Evolutionary conservation across 345 rosid species (phyloP), one percentile per base, ranked within the genome.

Genomic region (Rhizophora apiculata): DNA sequence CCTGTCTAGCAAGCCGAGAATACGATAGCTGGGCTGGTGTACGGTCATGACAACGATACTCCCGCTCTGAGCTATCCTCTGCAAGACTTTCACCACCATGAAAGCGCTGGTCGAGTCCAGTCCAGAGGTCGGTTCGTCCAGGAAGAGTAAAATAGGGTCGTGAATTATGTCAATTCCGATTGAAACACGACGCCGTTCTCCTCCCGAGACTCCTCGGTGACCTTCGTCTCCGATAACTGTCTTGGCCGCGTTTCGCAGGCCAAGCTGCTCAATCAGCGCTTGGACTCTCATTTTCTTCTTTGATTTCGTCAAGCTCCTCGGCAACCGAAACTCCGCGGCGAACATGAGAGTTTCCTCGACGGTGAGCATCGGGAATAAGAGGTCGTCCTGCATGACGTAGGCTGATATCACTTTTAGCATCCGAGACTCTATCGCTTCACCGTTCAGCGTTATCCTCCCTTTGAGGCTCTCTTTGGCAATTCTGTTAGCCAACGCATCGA

Each of bases 91-190:
- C n/a, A 95, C 97, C 53, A 94, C 98, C 97, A 88, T 89, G 79
- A 76, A 91, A 3, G 98, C 98, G 36, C 96, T 91, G 4, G 98
- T 91, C 4, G 98, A 94, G 70, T 94, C 98, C 52, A 94, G 80
- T 2, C 98, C 98, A 0, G 98, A 94, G 46, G 98, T 94, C 3
- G 97, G 98, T 64, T 94, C 98, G 29, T 94, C 98, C 11, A 94
- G 89, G 72, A 94, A 88, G 21, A 94, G 85, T 11, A 94, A 49
- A 13, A 94, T 91, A 1, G 97, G 98, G 22, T 94, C 98, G 15
- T 94, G 98, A 51, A 94, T 87, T 32, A 94, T 89, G 63, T 94
- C 98, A 27, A 78, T 94, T 4, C 98, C 98, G 1, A 94, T 94
- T 0, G 98, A 94, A 21, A 91, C 98, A 26, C 98, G 85, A 39